Evolutionary conservation across 2,329 filamentous ascomycete species (phyloP).

Genomic region (Monosporascus sp.): DNA sequence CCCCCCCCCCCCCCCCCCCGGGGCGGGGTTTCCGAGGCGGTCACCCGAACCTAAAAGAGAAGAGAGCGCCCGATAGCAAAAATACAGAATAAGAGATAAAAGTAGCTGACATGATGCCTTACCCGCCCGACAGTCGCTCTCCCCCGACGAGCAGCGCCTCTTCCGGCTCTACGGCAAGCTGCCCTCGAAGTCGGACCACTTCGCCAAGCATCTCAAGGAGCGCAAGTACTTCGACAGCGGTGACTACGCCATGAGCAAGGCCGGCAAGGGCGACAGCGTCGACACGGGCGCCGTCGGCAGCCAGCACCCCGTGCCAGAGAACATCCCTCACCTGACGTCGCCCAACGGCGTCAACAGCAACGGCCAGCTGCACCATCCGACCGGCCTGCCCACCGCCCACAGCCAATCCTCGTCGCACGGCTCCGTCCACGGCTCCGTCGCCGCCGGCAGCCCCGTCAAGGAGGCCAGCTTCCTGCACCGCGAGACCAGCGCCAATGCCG

Average conservation of each 20-base stretch:
- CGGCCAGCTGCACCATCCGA: slow-evolving; percentile 25
- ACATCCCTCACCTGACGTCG: slow-evolving; percentile 83
- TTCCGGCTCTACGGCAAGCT: slow-evolving; percentile 98
- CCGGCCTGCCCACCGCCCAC: slow-evolving; percentile 32
- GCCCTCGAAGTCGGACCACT: slow-evolving; percentile 89
- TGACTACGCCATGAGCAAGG: slow-evolving; percentile 94
- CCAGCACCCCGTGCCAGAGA: slow-evolving; percentile 90
- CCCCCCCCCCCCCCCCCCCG: too few species aligned
- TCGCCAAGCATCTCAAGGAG: slow-evolving; percentile 98
- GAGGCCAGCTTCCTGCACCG: slow-evolving; percentile 83
- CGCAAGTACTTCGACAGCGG: slow-evolving; percentile 98
- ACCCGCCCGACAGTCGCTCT: slow-evolving; percentile 61
- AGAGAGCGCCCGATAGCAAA: slow-evolving; percentile 14
- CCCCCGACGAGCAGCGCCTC: slow-evolving; percentile 90
- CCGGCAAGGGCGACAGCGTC: slow-evolving; percentile 90
- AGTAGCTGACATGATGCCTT: slow-evolving; percentile 2
- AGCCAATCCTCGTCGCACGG: slow-evolving; percentile 55
- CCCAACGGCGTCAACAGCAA: slow-evolving; percentile 43
- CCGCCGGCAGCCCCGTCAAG: slow-evolving; percentile 76
- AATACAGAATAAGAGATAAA: background rate
- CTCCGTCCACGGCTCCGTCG: slow-evolving; percentile 78
- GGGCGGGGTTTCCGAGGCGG: too few species aligned
- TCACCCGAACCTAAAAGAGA: background rate
- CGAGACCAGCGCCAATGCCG: slow-evolving; percentile 60
- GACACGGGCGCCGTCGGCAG: slow-evolving; percentile 91